Evolutionary conservation across 2,329 filamentous ascomycete genomes (phyloP), one percentile per base, ranked within the genome.

Genomic region (Beauveria pseudobassiana): DNA sequence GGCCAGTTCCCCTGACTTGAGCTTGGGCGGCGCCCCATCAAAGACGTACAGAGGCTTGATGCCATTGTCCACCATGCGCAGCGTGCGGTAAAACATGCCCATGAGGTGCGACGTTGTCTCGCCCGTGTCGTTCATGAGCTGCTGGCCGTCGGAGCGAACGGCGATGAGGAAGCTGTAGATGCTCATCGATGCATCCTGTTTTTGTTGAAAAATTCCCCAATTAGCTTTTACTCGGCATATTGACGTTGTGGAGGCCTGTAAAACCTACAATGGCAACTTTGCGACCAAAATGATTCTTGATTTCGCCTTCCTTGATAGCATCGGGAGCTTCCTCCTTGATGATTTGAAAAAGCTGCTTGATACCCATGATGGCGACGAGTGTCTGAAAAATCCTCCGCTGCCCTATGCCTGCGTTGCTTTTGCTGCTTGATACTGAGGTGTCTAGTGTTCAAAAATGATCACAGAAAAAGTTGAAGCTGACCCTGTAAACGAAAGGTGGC

Each of bases 21-120:
- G 87, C 75, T 97, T 98, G 0, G 95, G 95, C 20, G 95, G 95
- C 10, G 93, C 92, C 63, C 95, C 95, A 69, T 99, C 95, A 73
- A 99, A 99, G 62, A 99, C 93, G 75, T 96, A 99, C 67, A 99
- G 84, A 1, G 95, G 95, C 74, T 99, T 99, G 79, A 99, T 98
- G 62, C 95, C 95, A 70, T 97, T 98, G 77, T 99, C 95, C 70
- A 98, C 91, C 79, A 99, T 98, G 69, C 95, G 92, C 7, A 99
- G 83, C 2, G 95, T 99, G 69, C 95, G 93, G 81, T 99, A 99
- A 80, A 99, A 99, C 87, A 99, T 93, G 71, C 95, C 95, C 93
- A 99, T 98, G 18, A 99, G 80, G 74, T 99, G 95, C 20, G 95
- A 99, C 1, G 95, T 99, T 2, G 95, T 99, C 75, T 98, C 92